Base-by-base conservation (phyloP, 345 rosid species). In the Salix dunnii region DNA sequence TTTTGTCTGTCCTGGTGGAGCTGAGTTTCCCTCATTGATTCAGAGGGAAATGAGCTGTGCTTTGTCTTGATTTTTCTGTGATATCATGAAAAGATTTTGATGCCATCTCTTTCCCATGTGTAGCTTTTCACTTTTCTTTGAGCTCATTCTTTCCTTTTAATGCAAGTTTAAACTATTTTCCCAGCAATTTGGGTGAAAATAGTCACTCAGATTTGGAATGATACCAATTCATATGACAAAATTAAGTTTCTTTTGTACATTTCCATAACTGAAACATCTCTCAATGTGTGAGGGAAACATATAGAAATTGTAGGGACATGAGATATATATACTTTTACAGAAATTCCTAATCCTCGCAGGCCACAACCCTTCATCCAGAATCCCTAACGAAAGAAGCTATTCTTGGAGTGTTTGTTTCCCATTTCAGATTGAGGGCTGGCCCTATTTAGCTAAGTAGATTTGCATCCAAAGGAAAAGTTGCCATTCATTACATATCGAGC, bases 111-210 rank as follows among this genome's bases (percentile, higher is more conserved):
- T 80, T 68, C 53, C 28, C 60, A 21, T 58, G 74, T 65, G 76
- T 78, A 55, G 14, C 78, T 76, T 76, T 68, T 68, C 55, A 66
- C 85, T 75, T 75, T 66, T 0, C 43, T 10, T 70, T 38, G 69
- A 38, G 21, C 64, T 73, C 40, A 74, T 70, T 66, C 79, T 79
- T 74, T 33, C 23, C 85, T 83, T 83, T 74, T 13, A 77, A 62
- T 55, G 31, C 0, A 35, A 71, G 74, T 71, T 6, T 21, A 16
- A 10, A 58, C 63, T 14, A 10, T 10, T 23, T 58, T 58, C 10
- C 1, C 63, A 10, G 63, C 3, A 28, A 58, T 23, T n/a, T 3
- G 28, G 23, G n/a, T 58, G 63, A 10, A 58, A 58, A 23, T 9
- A n/a, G 28, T 27, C 63, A 10, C 63, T 9, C 16, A 3, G 63